Evolutionary conservation across 1,284 basidiomycete genomes (phyloP).

Genomic region (Cryptococcus maquisensis): DNA sequence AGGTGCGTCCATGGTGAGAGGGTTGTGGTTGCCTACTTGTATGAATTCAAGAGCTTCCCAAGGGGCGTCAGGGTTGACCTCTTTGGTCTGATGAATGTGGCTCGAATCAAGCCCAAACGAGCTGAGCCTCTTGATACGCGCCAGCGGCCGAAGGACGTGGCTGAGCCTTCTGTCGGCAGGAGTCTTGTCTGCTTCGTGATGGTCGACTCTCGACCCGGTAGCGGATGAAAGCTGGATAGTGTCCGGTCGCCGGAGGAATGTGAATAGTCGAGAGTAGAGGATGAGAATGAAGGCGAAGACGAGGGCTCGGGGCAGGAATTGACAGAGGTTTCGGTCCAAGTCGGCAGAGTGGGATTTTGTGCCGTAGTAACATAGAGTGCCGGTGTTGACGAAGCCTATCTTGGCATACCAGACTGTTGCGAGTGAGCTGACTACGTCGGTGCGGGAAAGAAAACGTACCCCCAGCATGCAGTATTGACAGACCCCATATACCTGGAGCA

Average conservation of each 20-base stretch:
- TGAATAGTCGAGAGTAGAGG: slow-evolving; percentile 38
- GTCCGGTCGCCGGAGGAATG: slow-evolving; percentile 43
- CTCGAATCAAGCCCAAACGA: background rate
- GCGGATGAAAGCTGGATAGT: slow-evolving; percentile 35
- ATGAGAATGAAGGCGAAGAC: slow-evolving; percentile 38
- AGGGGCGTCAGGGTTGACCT: slow-evolving; percentile 24
- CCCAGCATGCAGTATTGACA: slow-evolving; percentile 34
- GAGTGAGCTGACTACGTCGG: background rate
- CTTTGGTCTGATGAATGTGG: slow-evolving; percentile 1
- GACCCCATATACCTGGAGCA: slow-evolving; percentile 25
- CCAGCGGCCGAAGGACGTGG: slow-evolving; percentile 8
- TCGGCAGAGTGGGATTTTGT: slow-evolving; percentile 1
- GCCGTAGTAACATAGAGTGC: slow-evolving; percentile 41
- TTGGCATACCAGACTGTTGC: slow-evolving; percentile 31
- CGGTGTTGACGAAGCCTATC: slow-evolving; percentile 28
- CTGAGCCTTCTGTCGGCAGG: too few species aligned
- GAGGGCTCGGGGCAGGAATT: slow-evolving; percentile 42
- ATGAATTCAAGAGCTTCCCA: slow-evolving; percentile 41
- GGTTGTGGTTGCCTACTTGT: slow-evolving; percentile 14
- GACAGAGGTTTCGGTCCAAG: slow-evolving; percentile 36
- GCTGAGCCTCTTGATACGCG: slow-evolving; percentile 5
- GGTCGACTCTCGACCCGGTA: too few species aligned
- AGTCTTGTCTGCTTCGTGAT: slow-evolving; percentile 1
- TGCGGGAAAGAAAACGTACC: slow-evolving; percentile 18
- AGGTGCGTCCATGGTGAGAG: background rate